A percentile compares a stretch with the other conserved stretches of the same genome.
These are phyloP conservation scores for Wickerhamomyces alni DNA, from an alignment of 805 yeast genomes.

Conservation along the genomic window DNA sequence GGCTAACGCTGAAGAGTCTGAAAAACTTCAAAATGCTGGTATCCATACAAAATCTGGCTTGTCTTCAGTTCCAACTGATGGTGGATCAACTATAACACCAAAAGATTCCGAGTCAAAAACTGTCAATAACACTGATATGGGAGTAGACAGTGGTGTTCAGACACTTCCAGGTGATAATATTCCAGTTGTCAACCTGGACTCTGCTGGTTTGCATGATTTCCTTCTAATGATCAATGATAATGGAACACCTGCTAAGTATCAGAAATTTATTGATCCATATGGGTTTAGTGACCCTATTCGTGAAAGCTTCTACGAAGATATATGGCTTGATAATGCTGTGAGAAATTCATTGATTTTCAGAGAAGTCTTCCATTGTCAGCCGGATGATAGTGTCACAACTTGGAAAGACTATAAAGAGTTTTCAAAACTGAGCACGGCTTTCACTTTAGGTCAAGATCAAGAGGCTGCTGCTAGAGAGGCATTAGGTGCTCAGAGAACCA, in stretches of 20 bases:
- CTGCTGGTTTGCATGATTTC: constrained; percentile 35
- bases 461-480: constrained; percentile 14
- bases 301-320: constrained; percentile 75
- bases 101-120: neutral
- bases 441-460: constrained; percentile 30
- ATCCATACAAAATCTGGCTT: constrained; percentile 1
- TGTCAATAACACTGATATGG: neutral
- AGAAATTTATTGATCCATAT: constrained; percentile 76
- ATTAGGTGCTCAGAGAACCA: neutral
- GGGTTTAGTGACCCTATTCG: constrained; percentile 81
- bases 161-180: constrained; percentile 24
- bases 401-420: constrained; percentile 87
- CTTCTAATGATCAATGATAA: constrained; percentile 35
- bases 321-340: constrained; percentile 79
- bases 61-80: neutral
- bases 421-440: constrained; percentile 54
- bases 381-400: constrained; percentile 82
- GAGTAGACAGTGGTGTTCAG: neutral
- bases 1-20: constrained; percentile 33
- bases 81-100: neutral
- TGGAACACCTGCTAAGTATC: constrained; percentile 22
- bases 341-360: constrained; percentile 79
- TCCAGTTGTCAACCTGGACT: constrained; percentile 39
- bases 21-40: constrained; percentile 25
- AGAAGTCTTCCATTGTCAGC: constrained; percentile 87